Conservation (phyloP, 257 asterid genomes). For the Perilla frutescens region DNA sequence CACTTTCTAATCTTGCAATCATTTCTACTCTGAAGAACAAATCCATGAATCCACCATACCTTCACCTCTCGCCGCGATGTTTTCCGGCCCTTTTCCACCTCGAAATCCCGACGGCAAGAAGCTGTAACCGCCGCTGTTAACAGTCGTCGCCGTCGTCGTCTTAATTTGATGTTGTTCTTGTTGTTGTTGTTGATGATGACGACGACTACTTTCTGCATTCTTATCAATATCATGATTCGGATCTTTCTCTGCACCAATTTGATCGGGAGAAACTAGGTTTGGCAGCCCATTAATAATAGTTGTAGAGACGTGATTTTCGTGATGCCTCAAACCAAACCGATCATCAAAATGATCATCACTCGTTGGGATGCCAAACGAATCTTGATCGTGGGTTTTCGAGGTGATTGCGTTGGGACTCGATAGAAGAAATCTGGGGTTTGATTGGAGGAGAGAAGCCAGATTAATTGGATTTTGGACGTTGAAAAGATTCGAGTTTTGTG, state of each 20-base stretch:
- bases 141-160: neutral
- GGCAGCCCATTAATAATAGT: slow-evolving; percentile 46
- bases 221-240: neutral
- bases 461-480: slow-evolving; percentile 38
- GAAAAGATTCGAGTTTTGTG: slow-evolving; percentile 44
- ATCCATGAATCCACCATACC: slow-evolving; percentile 79
- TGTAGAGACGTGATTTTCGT: slow-evolving; percentile 10
- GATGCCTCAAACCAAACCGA: slow-evolving; percentile 27
- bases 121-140: neutral
- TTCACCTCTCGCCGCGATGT: slow-evolving; percentile 44
- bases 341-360: slow-evolving; percentile 37
- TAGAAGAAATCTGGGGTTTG: slow-evolving; percentile 40
- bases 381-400: slow-evolving; percentile 38
- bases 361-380: slow-evolving; percentile 29
- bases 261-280: slow-evolving; percentile 56
- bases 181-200: neutral
- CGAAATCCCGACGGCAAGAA: neutral
- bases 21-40: slow-evolving; percentile 67
- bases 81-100: slow-evolving; percentile 46
- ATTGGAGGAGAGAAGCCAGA: slow-evolving; percentile 44
- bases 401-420: slow-evolving; percentile 21
- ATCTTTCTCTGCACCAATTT: slow-evolving; percentile 25
- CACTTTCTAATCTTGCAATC: slow-evolving; percentile 41
- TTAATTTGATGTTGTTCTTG: neutral
- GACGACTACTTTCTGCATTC: neutral